Conservation (phyloP, 805 yeast genomes). For the Candida corydali region DNA sequence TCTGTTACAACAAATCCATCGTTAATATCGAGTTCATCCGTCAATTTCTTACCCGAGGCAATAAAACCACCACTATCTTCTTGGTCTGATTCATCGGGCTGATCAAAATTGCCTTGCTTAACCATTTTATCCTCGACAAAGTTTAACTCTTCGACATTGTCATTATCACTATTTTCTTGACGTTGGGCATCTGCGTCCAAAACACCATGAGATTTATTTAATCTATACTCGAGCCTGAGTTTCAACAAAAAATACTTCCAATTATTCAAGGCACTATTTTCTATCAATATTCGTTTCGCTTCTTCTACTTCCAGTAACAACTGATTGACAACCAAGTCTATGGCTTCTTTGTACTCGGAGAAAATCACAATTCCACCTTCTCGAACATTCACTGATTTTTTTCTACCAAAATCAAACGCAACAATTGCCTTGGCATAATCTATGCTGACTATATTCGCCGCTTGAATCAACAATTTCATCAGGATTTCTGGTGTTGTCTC, state of each 20-base stretch:
- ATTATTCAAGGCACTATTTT: conserved; percentile 46
- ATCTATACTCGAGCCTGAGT: conserved; percentile 43
- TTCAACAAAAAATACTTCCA: conserved; percentile 54
- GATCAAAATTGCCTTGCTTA: no score
- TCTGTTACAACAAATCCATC: no score
- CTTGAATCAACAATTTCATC: conserved; percentile 53
- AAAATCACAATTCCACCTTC: conserved; percentile 78
- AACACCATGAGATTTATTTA: conserved; percentile 47
- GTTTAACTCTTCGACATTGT: no score
- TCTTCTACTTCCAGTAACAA: conserved; percentile 48
- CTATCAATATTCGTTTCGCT: conserved; percentile 39
- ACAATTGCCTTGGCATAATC: conserved; percentile 87
- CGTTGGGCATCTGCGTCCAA: no score
- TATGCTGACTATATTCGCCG: conserved; percentile 65
- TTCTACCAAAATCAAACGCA: conserved; percentile 67
- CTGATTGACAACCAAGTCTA: conserved; percentile 46
- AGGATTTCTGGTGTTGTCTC: conserved; percentile 18
- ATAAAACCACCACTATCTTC: no score
- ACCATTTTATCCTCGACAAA: neutral
- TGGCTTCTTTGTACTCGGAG: conserved; percentile 55
- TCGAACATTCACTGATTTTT: conserved; percentile 43
- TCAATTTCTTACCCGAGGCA: no score
- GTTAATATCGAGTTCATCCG: no score
- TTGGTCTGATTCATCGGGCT: conserved; percentile 6
- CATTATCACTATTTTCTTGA: no score